Conservation (phyloP, 2,329 filamentous ascomycete species). For the Aspergillus floridensis region DNA sequence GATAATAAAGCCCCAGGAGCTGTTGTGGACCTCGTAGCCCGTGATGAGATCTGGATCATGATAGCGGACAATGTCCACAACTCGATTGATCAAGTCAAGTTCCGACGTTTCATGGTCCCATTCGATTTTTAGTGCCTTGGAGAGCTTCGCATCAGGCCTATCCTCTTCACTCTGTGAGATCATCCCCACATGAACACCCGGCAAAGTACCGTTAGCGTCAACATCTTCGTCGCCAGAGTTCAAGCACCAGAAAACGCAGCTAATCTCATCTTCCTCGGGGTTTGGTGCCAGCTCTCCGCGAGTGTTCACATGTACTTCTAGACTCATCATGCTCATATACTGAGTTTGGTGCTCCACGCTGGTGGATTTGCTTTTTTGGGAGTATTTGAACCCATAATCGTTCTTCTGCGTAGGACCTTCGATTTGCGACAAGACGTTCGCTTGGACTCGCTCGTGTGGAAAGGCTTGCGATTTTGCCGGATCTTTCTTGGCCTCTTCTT, state of each 20-base stretch:
- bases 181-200: conserved; percentile 64
- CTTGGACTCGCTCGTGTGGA: conserved; percentile 22
- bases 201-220: conserved; percentile 48
- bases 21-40: conserved; percentile 89
- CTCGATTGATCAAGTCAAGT: conserved; percentile 76
- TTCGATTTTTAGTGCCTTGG: conserved; percentile 60
- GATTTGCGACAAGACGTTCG: conserved; percentile 69
- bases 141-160: conserved; percentile 59
- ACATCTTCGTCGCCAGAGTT: conserved; percentile 68
- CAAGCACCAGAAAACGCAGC: conserved; percentile 86
- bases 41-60: conserved; percentile 91
- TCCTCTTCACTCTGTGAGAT: conserved; percentile 67
- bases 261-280: conserved; percentile 83
- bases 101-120: conserved; percentile 75
- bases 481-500: conserved; percentile 15
- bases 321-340: conserved; percentile 95
- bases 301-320: conserved; percentile 90
- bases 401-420: conserved; percentile 83
- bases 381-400: conserved; percentile 80
- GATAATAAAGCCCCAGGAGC: conserved; percentile 93
- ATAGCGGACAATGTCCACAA: conserved; percentile 79
- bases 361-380: conserved; percentile 69
- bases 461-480: conserved; percentile 6
- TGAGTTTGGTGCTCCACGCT: conserved; percentile 80
- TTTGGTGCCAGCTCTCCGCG: conserved; percentile 78